Percentiles rank a stretch among this genome's conserved stretches.
Evolutionary conservation across 2,329 filamentous ascomycete genomes (phyloP).

Genomic region (Blumeria hordei): DNA sequence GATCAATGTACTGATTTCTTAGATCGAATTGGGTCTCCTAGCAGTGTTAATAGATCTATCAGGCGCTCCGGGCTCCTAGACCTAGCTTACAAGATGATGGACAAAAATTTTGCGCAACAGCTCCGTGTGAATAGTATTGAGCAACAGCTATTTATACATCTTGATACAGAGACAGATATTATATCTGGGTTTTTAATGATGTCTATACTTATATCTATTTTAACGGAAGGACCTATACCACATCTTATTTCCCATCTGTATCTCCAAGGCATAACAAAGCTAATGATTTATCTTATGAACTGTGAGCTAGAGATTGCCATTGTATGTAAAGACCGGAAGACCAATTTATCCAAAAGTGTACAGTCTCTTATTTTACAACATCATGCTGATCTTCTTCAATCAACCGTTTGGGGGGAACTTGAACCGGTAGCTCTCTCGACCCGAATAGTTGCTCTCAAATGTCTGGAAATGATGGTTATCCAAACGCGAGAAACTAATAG

Average conservation of each 20-base stretch:
- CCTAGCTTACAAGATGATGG: conserved; percentile 30
- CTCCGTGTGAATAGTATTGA: conserved; percentile 56
- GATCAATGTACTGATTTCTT: conserved; percentile 41
- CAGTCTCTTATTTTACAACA: conserved; percentile 31
- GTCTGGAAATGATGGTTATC: conserved; percentile 31
- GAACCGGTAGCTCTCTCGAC: conserved; percentile 30
- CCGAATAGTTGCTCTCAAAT: conserved; percentile 36
- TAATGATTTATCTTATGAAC: conserved; percentile 31
- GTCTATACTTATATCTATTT: conserved; percentile 36
- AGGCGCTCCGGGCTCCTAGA: conserved; percentile 35
- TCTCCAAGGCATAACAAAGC: conserved; percentile 26
- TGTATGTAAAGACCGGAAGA: conserved; percentile 38
- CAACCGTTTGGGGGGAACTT: conserved; percentile 34
- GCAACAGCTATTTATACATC: conserved; percentile 37
- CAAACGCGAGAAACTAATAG: conserved; percentile 24
- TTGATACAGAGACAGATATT: conserved; percentile 33
- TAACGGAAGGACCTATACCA: conserved; percentile 33
- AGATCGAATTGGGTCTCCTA: conserved; percentile 31
- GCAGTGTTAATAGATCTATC: conserved; percentile 22
- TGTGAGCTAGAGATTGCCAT: conserved; percentile 28
- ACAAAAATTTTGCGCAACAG: conserved; percentile 38
- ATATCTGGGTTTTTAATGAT: conserved; percentile 38
- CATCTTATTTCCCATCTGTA: conserved; percentile 33
- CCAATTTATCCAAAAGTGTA: conserved; percentile 42
- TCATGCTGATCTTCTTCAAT: conserved; percentile 25